Evolutionary conservation across 805 yeast genomes (phyloP).

Genomic region (Saturnispora bothae): DNA sequence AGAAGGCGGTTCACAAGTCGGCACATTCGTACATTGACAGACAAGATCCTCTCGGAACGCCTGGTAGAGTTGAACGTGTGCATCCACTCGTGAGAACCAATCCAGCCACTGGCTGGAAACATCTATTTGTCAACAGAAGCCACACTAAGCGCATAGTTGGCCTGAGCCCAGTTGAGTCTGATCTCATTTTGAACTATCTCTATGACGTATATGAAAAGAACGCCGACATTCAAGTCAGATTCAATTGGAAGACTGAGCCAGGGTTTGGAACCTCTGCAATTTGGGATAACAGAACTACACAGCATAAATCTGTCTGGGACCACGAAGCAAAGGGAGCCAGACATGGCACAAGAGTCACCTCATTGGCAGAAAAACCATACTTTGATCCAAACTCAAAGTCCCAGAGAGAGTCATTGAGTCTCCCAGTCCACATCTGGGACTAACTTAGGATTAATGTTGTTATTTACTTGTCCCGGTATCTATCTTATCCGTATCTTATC

Average conservation of each 20-base stretch:
- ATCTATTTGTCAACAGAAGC: constrained; percentile 40
- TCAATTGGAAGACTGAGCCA: constrained; percentile 31
- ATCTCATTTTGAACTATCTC: constrained; percentile 36
- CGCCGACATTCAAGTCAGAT: constrained; percentile 46
- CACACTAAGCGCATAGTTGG: constrained; percentile 44
- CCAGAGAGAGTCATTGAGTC: constrained; percentile 2
- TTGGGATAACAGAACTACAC: constrained; percentile 40
- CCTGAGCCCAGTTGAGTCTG: constrained; percentile 39
- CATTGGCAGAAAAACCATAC: constrained; percentile 44
- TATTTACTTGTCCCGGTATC: no score
- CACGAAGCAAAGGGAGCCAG: constrained; percentile 31
- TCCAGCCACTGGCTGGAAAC: constrained; percentile 56
- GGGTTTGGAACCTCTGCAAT: constrained; percentile 36
- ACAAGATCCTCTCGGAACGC: constrained; percentile 36
- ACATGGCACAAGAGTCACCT: constrained; percentile 45
- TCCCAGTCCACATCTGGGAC: constrained; percentile 3
- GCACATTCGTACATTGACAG: constrained; percentile 31
- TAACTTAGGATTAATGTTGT: neutral
- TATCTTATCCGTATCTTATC: no score
- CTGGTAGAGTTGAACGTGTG: constrained; percentile 38
- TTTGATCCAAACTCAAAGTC: constrained; percentile 31
- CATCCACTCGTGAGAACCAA: constrained; percentile 56
- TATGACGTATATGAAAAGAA: constrained; percentile 37
- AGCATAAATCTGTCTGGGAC: constrained; percentile 36
- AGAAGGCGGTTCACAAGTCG: constrained; percentile 34